Base-by-base conservation (phyloP, 2,329 filamentous ascomycete species). In the Trichoderma koningiopsis region DNA sequence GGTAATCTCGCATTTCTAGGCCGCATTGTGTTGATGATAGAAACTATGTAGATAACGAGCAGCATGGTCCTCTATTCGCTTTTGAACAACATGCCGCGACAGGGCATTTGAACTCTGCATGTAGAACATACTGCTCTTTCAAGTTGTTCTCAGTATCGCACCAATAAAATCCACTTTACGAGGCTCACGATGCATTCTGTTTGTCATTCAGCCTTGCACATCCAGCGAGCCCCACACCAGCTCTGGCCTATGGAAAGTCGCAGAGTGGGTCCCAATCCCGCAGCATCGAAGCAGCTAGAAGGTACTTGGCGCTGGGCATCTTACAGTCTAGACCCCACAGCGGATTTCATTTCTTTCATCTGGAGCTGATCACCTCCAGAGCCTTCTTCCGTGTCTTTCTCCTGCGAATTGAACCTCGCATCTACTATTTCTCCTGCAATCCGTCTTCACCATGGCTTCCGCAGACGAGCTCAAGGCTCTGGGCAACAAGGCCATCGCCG, bases 401-500 rank as follows among this genome's bases (percentile, higher is more conserved):
- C 2, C 22, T 37, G n/a, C 37, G 13, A 24, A 52, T 35, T 57
- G 13, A 27, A 43, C 24, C 35, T n/a, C 27, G 14, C n/a, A 13
- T 49, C 29, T 31, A 37, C 29, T 6, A 29, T 3, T 33, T 43
- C 29, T 31, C 47, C 27, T 13, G 4, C 7, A 22, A 14, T 43
- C 40, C 37, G 7, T 19, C 35, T 27, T 66, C 59, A 72, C 49
- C 66, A 89, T 89, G 87, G 81, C 87, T 76, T 86, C 86, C 71
- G 88, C 88, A 75, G 89, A 91, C 81, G 88, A 95, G 88, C 89
- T 99, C 77, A 99, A 99, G 87, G 93, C 94, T 77, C 91, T 96
- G 80, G 96, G 95, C 85, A 99, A 99, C 87, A 97, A 97, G 86
- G 94, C 96, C 82, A 99, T 99, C 82, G 91, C 93, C 74, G 94